A percentile compares a stretch with the other conserved stretches of the same genome.
Evolutionary conservation across 2,329 filamentous ascomycete species (phyloP).

Genomic region (Ceratocystiopsis minuta): DNA sequence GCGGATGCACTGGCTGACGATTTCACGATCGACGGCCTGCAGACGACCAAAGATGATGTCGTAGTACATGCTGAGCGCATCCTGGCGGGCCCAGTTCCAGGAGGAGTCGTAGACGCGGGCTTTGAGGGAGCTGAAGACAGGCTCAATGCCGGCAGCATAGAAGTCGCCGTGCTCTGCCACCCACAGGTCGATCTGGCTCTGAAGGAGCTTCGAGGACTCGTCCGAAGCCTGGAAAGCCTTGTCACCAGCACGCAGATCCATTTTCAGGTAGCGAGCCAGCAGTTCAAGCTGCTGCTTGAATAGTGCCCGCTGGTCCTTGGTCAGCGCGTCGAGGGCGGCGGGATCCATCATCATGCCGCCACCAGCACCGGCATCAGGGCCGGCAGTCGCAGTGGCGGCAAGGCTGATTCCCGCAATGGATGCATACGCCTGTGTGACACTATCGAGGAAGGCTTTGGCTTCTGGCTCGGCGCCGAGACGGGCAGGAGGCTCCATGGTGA

Average conservation of each 20-base stretch:
- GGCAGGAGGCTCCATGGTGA: slow-evolving; percentile 81
- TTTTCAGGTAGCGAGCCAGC: slow-evolving; percentile 87
- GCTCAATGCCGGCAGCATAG: slow-evolving; percentile 87
- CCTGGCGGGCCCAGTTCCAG: slow-evolving; percentile 98
- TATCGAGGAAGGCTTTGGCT: slow-evolving; percentile 82
- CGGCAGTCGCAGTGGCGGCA: slow-evolving; percentile 56
- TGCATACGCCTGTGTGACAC: slow-evolving; percentile 79
- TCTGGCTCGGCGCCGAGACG: slow-evolving; percentile 81
- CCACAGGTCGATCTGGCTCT: slow-evolving; percentile 90
- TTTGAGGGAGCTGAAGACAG: slow-evolving; percentile 83
- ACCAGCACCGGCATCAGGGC: slow-evolving; percentile 49
- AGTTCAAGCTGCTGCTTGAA: slow-evolving; percentile 98
- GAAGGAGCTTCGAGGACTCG: slow-evolving; percentile 71
- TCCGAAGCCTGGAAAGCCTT: slow-evolving; percentile 76
- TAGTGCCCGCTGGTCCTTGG: slow-evolving; percentile 84
- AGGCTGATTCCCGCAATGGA: slow-evolving; percentile 66
- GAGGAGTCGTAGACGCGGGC: slow-evolving; percentile 93
- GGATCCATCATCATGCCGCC: slow-evolving; percentile 99
- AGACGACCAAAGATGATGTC: slow-evolving; percentile 96
- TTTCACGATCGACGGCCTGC: slow-evolving; percentile 85
- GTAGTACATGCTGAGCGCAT: slow-evolving; percentile 96
- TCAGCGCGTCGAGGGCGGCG: slow-evolving; percentile 86
- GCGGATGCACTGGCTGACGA: slow-evolving; percentile 93
- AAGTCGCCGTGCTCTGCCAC: slow-evolving; percentile 89
- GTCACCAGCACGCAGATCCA: slow-evolving; percentile 91